Evolutionary conservation across 2,329 filamentous ascomycete species (phyloP).

Genomic region (Neoascochyta sp.): DNA sequence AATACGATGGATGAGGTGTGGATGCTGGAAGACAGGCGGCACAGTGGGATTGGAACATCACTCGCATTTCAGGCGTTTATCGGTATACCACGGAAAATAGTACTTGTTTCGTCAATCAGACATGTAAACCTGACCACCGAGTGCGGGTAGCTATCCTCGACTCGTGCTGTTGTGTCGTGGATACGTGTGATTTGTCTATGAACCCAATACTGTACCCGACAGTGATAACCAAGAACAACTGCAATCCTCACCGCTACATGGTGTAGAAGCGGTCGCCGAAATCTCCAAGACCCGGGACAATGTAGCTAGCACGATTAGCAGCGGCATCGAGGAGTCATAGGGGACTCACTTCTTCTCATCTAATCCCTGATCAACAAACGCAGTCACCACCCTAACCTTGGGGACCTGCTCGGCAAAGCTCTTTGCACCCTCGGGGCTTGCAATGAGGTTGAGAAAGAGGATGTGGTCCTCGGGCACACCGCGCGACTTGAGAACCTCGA

Average conservation of each 20-base stretch:
- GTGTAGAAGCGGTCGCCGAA: conserved; percentile 97
- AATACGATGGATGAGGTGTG: conserved; percentile 30
- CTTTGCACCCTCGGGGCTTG: conserved; percentile 87
- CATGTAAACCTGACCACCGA: too few relatives aligned
- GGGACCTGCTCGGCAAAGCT: conserved; percentile 89
- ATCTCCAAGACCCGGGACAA: conserved; percentile 87
- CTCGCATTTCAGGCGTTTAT: conserved; percentile 23
- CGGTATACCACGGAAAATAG: conserved; percentile 21
- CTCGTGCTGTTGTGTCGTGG: too few relatives aligned
- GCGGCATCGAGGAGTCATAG: conserved; percentile 1
- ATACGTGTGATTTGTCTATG: too few relatives aligned
- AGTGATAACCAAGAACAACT: too few relatives aligned
- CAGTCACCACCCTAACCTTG: conserved; percentile 84
- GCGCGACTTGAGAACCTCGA: conserved; percentile 82
- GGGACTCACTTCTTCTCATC: conserved; percentile 90
- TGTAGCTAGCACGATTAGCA: conserved; percentile 63
- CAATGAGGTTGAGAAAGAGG: conserved; percentile 92
- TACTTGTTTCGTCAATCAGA: neutral
- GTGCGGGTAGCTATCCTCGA: neutral
- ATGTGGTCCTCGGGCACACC: conserved; percentile 95
- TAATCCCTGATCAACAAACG: conserved; percentile 93
- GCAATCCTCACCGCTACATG: too few relatives aligned
- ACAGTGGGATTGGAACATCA: conserved; percentile 9
- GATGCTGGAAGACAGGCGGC: conserved; percentile 13
- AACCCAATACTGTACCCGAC: too few relatives aligned